Base-by-base conservation (phyloP, 306 rosid species). In the Gastrolobium bilobum region DNA sequence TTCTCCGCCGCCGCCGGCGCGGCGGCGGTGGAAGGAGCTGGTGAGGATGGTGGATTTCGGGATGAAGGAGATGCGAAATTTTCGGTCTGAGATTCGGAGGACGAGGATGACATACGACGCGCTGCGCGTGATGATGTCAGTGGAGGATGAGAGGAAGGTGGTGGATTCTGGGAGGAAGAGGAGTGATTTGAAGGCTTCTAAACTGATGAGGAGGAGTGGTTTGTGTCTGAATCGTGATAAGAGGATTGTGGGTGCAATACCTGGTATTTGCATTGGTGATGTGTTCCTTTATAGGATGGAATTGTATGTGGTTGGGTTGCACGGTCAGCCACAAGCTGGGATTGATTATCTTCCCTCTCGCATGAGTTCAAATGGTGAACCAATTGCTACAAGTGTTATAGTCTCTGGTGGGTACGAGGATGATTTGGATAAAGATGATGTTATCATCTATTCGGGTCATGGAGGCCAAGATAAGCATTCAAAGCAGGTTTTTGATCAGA, bases 321-420 rank as follows among this genome's bases (percentile, higher is more conserved):
- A 96, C 14, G 98, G 98, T 44, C 97, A 93, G 14, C 76, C 91
- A 11, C 98, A 96, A 65, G 98, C 98, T 14, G 99, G 96, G n/a
- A 96, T 96, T 56, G 98, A 96, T 77, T 96, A 90, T 46, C 87
- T 96, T 6, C 94, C 99, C 0, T 89, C 82, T 5, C 90, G 90
- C 80, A 88, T 93, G 87, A 91, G 98, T 82, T 86, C 97, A 10
- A 96, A 88, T 11, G 97, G 96, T 0, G 98, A 96, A 82, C 94
- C 99, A 0, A 90, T 96, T 78, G 99, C 99, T 2, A 96, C 99
- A 0, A 96, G 98, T 63, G 78, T 96, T 13, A 93, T 96, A 30
- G 98, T 93, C 34, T 96, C 99, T 0, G 98, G 98, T 29, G 98
- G 98, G 2, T 96, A 93, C 10, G 99, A 90, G 83, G 99, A 93